Conservation (phyloP, 345 rosid species). For the Eucalyptus lansdowneana region DNA sequence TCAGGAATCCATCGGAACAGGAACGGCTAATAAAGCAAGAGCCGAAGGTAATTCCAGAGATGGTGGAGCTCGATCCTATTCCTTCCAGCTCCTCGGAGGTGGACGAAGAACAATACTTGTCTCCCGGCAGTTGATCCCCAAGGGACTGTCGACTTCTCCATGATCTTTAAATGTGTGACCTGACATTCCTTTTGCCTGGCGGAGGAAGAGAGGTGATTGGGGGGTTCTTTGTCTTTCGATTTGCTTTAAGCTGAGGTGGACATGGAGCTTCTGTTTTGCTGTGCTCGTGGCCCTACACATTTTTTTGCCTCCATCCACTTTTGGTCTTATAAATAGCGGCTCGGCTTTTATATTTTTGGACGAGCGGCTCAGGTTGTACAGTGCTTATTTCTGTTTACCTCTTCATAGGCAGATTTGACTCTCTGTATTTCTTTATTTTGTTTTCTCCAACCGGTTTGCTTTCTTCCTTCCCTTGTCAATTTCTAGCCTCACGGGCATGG, state of each 20-base stretch:
- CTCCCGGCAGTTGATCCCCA: neutral
- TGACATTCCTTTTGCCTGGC: neutral
- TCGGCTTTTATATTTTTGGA: neutral
- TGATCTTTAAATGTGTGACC: neutral
- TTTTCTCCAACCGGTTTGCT: neutral
- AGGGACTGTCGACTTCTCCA: neutral
- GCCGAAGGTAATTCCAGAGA: constrained; percentile 32
- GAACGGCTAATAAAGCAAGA: constrained; percentile 22
- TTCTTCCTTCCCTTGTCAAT: neutral
- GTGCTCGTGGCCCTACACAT: neutral
- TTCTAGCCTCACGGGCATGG: neutral
- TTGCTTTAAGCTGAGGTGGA: neutral
- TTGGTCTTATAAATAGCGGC: neutral
- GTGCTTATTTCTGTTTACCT: neutral
- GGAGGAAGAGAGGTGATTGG: neutral
- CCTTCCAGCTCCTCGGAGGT: neutral
- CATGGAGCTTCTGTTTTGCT: neutral
- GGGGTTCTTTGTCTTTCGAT: neutral
- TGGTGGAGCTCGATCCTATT: neutral
- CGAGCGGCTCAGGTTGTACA: neutral
- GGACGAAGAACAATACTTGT: neutral
- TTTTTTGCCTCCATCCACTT: neutral
- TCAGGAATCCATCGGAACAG: constrained; percentile 27
- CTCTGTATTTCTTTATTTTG: neutral
- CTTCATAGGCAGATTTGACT: neutral